phyloP scores from a whole-genome alignment of 495 filamentous ascomycete species.

The Penicillium dipodomyicola region DNA sequence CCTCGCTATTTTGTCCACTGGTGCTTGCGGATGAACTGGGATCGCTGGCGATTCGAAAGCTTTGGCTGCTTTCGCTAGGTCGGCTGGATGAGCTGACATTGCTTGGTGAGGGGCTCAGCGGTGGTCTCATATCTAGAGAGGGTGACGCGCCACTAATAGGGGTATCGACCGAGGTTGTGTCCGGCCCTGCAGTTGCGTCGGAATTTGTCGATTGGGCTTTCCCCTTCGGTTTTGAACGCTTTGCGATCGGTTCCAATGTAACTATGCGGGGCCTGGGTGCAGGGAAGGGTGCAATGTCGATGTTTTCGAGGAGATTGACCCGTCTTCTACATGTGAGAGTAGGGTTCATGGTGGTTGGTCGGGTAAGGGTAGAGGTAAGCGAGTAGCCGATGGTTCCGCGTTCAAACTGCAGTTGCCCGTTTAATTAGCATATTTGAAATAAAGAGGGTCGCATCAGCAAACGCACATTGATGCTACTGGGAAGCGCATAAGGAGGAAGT shows the following conservation, averaged over 20 bases:
- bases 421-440: slow-evolving; percentile 16
- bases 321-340: slow-evolving; percentile 76
- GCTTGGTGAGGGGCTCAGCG: slow-evolving; percentile 58
- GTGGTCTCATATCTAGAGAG: slow-evolving; percentile 35
- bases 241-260: slow-evolving; percentile 72
- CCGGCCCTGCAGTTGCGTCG: slow-evolving; percentile 33
- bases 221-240: slow-evolving; percentile 49
- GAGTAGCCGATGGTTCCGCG: slow-evolving; percentile 89
- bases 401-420: slow-evolving; percentile 68
- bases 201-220: slow-evolving; percentile 37
- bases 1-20: slow-evolving; percentile 43
- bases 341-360: slow-evolving; percentile 81
- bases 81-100: slow-evolving; percentile 63
- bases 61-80: slow-evolving; percentile 57
- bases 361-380: slow-evolving; percentile 83
- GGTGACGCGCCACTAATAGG: slow-evolving; percentile 28
- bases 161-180: slow-evolving; percentile 37
- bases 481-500: slow-evolving; percentile 73
- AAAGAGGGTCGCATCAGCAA: neutral
- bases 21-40: slow-evolving; percentile 38
- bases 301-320: slow-evolving; percentile 71
- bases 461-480: slow-evolving; percentile 91
- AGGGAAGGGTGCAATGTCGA: slow-evolving; percentile 58
- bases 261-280: slow-evolving; percentile 68
- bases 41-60: slow-evolving; percentile 46